Percentiles rank a stretch among this genome's conserved stretches.
Conservation (phyloP, 495 filamentous ascomycete species). For the Poronia punctata region DNA sequence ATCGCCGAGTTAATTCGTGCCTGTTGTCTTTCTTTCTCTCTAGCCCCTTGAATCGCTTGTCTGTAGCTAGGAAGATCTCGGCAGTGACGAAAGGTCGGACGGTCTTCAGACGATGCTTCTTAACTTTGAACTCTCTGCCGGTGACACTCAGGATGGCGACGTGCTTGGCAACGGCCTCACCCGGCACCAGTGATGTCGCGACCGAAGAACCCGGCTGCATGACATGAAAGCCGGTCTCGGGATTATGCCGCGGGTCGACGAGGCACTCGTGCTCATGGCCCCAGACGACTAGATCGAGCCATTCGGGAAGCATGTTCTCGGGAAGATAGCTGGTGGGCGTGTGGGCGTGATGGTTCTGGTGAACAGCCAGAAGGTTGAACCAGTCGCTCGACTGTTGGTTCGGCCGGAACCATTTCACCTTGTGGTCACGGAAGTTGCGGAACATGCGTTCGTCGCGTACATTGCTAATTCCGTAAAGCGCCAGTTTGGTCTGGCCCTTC, state of each 20-base stretch:
- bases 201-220: slow-evolving; percentile 97
- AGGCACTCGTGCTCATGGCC: slow-evolving; percentile 97
- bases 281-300: slow-evolving; percentile 89
- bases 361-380: slow-evolving; percentile 94
- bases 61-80: slow-evolving; percentile 71
- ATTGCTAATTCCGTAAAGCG: slow-evolving; percentile 93
- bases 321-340: slow-evolving; percentile 86
- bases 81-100: slow-evolving; percentile 86
- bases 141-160: slow-evolving; percentile 79
- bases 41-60: slow-evolving; percentile 68
- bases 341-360: slow-evolving; percentile 93
- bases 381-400: slow-evolving; percentile 78
- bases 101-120: slow-evolving; percentile 75
- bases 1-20: slow-evolving; percentile 64
- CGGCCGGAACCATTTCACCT: slow-evolving; percentile 89
- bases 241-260: slow-evolving; percentile 73
- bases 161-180: slow-evolving; percentile 88
- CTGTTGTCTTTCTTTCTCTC: slow-evolving; percentile 77
- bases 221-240: slow-evolving; percentile 84
- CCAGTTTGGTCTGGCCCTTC: slow-evolving; percentile 89
- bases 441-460: slow-evolving; percentile 92
- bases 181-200: slow-evolving; percentile 82
- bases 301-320: slow-evolving; percentile 89
- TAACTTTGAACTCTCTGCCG: slow-evolving; percentile 72
- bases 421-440: slow-evolving; percentile 85